Conservation (phyloP, 352 stramenopile genomes). For the Thraustochytrium sp. region DNA sequence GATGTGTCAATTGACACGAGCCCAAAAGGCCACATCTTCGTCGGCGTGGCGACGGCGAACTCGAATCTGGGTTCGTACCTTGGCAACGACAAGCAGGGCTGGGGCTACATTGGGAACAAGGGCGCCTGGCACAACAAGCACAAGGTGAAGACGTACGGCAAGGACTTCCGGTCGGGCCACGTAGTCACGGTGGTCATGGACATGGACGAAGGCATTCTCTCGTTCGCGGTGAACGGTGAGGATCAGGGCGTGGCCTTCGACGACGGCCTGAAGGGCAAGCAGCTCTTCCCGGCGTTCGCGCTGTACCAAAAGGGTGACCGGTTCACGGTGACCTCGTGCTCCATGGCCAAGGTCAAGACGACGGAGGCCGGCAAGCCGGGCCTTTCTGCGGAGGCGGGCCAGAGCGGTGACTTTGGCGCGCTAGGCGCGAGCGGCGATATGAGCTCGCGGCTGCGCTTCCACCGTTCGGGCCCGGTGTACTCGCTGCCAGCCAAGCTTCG, state of each 20-base stretch:
- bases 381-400: not conserved
- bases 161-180: slow-evolving; percentile 80
- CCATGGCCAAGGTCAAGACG: not conserved
- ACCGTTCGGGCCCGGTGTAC: not conserved
- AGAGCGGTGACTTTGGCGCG: not conserved
- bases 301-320: slow-evolving; percentile 85
- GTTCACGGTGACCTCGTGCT: slow-evolving; percentile 58
- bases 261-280: slow-evolving; percentile 35
- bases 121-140: slow-evolving; percentile 79
- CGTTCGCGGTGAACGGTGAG: slow-evolving; percentile 77
- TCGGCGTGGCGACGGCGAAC: slow-evolving; percentile 71
- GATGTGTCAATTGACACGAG: slow-evolving; percentile 39
- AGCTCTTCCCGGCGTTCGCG: slow-evolving; percentile 72
- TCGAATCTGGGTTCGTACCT: slow-evolving; percentile 77
- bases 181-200: slow-evolving; percentile 72
- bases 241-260: slow-evolving; percentile 75
- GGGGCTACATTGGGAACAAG: slow-evolving; percentile 80
- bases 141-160: slow-evolving; percentile 78
- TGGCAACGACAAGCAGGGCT: slow-evolving; percentile 80
- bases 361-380: not conserved
- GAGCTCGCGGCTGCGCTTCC: slow-evolving; percentile 9
- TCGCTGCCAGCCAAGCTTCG: not conserved
- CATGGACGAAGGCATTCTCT: slow-evolving; percentile 68
- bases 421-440: not conserved
- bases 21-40: slow-evolving; percentile 65